Percentiles rank a stretch among this genome's conserved stretches.
Conservation (phyloP, 2,329 filamentous ascomycete genomes). For the Trichoderma koningiopsis region DNA sequence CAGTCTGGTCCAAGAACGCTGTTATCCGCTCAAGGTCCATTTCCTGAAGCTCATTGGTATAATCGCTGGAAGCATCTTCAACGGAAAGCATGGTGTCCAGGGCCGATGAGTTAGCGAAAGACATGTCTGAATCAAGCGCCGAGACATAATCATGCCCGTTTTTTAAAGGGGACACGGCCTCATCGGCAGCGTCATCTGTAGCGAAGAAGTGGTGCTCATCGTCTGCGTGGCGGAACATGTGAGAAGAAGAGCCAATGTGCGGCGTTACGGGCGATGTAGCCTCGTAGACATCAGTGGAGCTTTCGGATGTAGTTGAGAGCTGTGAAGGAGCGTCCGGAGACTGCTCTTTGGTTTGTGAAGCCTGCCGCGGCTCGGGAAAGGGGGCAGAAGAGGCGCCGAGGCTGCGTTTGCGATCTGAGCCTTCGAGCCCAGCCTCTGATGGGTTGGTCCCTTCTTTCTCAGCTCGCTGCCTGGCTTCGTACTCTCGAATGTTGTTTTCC, state of each 20-base stretch:
- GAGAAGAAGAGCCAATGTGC: constrained; percentile 3
- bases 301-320: constrained; percentile 28
- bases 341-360: constrained; percentile 25
- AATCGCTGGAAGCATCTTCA: constrained; percentile 24
- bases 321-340: constrained; percentile 28
- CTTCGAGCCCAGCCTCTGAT: constrained; percentile 33
- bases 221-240: not conserved
- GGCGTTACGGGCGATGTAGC: constrained; percentile 27
- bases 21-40: constrained; percentile 24
- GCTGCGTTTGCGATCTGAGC: constrained; percentile 39
- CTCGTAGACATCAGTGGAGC: constrained; percentile 33
- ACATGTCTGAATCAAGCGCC: constrained; percentile 23
- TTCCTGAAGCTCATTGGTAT: constrained; percentile 22
- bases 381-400: constrained; percentile 47
- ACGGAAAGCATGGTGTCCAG: constrained; percentile 17
- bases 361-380: constrained; percentile 38
- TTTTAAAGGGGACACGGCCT: constrained; percentile 25
- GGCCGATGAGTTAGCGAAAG: constrained; percentile 21
- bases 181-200: constrained; percentile 23
- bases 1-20: constrained; percentile 29
- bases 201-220: not conserved
- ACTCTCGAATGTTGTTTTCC: constrained; percentile 55
- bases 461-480: constrained; percentile 42
- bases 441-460: constrained; percentile 39
- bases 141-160: constrained; percentile 29